Evolutionary conservation across 768 basidiomycete genomes (phyloP), one percentile per base, ranked within the genome.

Genomic region (Lactifluus echinatus): DNA sequence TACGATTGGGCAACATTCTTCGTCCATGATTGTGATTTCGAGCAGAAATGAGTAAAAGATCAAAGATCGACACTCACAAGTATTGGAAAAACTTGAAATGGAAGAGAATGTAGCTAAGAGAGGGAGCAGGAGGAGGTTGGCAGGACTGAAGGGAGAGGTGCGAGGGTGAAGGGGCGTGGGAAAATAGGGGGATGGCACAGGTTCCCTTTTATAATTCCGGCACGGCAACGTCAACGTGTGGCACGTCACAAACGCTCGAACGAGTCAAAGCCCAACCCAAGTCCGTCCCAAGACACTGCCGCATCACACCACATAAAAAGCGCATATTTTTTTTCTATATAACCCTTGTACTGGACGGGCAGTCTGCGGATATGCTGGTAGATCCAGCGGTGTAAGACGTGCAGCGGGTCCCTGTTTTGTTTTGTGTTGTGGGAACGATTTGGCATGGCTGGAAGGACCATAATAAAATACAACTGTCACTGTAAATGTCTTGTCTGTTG

Each of bases 81-180:
- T 60, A 37, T 39, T 43, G 7, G 34, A 49, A 56, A 26, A 10
- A 42, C 17, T 34, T 51, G 33, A 55, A 50, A 52, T 40, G 11
- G 33, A 56, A 46, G 39, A 49, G 53, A 60, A 49, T 42, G 48
- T 26, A 17, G 29, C 39, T 43, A 50, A 56, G 29, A 55, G 57
- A 57, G 39, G 48, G 28, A 52, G 57, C 36, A 40, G 34, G 52
- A 29, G 51, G 46, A 42, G 50, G 50, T 53, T 48, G 57, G 57
- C 59, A 60, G 55, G 58, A 53, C 58, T 52, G 60, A 51, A 59
- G 65, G 56, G 19, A 53, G 60, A 56, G 62, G 66, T 59, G 50
- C 52, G 50, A 61, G 62, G 65, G 63, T 55, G 64, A 61, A 51
- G 59, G 59, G 60, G 65, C 65, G 66, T 67, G 66, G 61, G 66